Percentiles rank a stretch among this genome's conserved stretches.
phyloP scores from a whole-genome alignment of 805 yeast genomes.

The Candida pini region DNA sequence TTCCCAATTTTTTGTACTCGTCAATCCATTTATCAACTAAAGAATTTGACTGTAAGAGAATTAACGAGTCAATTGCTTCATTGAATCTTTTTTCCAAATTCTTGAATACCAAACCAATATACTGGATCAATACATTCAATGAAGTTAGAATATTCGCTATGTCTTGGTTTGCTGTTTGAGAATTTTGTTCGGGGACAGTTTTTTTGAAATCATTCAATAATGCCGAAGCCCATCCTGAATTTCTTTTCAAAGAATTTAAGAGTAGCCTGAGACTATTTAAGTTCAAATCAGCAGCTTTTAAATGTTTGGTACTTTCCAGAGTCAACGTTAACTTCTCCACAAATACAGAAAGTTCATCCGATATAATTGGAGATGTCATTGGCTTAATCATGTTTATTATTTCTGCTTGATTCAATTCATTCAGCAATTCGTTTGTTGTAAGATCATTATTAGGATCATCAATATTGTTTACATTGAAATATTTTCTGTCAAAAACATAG shows the following conservation, averaged over 20 bases:
- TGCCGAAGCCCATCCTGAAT: constrained; percentile 35
- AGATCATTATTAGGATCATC: constrained; percentile 11
- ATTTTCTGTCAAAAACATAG: constrained; percentile 57
- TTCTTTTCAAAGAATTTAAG: constrained; percentile 32
- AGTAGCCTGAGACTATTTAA: constrained; percentile 31
- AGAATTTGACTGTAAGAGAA: constrained; percentile 35
- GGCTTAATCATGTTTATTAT: constrained; percentile 29
- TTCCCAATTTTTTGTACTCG: constrained; percentile 25
- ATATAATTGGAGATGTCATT: constrained; percentile 26
- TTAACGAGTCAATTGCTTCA: constrained; percentile 28
- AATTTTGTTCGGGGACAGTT: constrained; percentile 6
- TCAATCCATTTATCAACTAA: constrained; percentile 38
- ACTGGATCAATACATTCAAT: constrained; percentile 45
- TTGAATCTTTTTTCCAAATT: constrained; percentile 36
- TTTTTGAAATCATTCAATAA: constrained; percentile 30
- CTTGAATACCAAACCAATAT: constrained; percentile 40
- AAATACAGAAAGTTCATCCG: constrained; percentile 16
- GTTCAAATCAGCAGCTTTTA: constrained; percentile 28
- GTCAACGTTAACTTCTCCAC: constrained; percentile 13
- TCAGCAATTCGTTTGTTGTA: constrained; percentile 16
- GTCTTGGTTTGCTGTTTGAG: constrained; percentile 23
- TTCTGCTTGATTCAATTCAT: constrained; percentile 22
- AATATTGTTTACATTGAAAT: constrained; percentile 34
- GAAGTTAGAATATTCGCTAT: constrained; percentile 44
- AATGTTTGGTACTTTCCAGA: constrained; percentile 9